Percentiles rank a stretch among this genome's conserved stretches.
These are phyloP conservation scores for Fusarium tuaranense DNA, from an alignment of 2,329 filamentous ascomycete genomes.

Conservation along the genomic window DNA sequence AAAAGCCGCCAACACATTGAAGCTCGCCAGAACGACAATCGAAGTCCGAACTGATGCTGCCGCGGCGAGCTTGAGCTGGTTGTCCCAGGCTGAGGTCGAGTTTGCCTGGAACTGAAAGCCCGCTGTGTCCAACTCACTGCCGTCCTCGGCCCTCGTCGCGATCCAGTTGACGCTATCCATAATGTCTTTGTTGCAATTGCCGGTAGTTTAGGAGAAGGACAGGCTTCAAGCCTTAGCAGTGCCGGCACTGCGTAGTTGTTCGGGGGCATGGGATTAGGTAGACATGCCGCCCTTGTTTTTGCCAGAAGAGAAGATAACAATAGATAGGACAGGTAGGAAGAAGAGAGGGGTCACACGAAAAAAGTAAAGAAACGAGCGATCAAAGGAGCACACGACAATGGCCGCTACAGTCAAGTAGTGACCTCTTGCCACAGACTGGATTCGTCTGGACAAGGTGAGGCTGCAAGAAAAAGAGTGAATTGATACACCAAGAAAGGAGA, in stretches of 20 bases:
- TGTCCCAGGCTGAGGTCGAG: slow-evolving; percentile 59
- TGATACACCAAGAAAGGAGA: slow-evolving; percentile 16
- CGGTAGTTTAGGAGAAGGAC: slow-evolving; percentile 10
- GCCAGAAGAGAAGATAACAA: neutral
- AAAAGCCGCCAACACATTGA: slow-evolving; percentile 70
- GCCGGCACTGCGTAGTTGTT: slow-evolving; percentile 42
- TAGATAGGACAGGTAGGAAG: neutral
- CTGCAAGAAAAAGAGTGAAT: slow-evolving; percentile 13
- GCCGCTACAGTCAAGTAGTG: slow-evolving; percentile 6
- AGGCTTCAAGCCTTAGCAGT: slow-evolving; percentile 42
- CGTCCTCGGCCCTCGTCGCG: slow-evolving; percentile 19
- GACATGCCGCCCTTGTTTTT: slow-evolving; percentile 32
- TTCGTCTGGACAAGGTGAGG: slow-evolving; percentile 16
- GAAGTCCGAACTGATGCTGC: slow-evolving; percentile 71
- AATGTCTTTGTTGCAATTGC: slow-evolving; percentile 8
- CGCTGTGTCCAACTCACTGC: slow-evolving; percentile 22
- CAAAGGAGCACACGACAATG: slow-evolving; percentile 15
- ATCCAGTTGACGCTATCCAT: slow-evolving; percentile 25
- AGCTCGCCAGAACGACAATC: slow-evolving; percentile 69
- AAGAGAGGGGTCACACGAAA: neutral
- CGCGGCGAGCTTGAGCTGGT: slow-evolving; percentile 63
- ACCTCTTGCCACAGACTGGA: neutral
- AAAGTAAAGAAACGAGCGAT: slow-evolving; percentile 6
- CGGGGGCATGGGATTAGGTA: slow-evolving; percentile 20
- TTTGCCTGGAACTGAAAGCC: slow-evolving; percentile 53